Evolutionary conservation across 2,329 filamentous ascomycete species (phyloP).

Genomic region (Penicillium janthinellum): DNA sequence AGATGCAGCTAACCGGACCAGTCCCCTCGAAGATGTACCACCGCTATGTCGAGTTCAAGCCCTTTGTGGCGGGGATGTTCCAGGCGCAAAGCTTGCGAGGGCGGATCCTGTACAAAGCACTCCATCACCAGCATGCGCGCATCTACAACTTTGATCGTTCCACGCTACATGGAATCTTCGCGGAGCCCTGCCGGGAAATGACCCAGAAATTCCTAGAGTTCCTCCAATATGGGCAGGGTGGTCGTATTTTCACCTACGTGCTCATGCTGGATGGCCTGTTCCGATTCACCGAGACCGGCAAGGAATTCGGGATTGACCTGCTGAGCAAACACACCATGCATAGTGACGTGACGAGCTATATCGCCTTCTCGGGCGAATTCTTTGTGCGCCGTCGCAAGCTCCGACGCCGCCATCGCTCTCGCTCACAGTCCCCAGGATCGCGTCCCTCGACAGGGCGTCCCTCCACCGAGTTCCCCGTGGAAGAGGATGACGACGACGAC

Average conservation of each 20-base stretch:
- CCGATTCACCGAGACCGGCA: constrained; percentile 92
- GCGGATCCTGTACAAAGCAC: constrained; percentile 75
- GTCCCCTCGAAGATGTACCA: constrained; percentile 82
- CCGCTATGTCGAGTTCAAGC: constrained; percentile 88
- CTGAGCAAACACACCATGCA: constrained; percentile 97
- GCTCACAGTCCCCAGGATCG: constrained; percentile 18
- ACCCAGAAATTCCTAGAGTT: constrained; percentile 81
- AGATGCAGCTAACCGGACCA: constrained; percentile 83
- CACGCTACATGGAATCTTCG: constrained; percentile 72
- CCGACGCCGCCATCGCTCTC: constrained; percentile 38
- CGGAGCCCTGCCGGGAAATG: constrained; percentile 68
- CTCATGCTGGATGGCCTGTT: constrained; percentile 83
- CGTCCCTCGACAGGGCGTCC: constrained; percentile 31
- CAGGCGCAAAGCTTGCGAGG: constrained; percentile 75
- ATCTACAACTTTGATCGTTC: constrained; percentile 84
- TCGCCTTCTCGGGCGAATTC: constrained; percentile 91
- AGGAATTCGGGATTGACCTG: constrained; percentile 91
- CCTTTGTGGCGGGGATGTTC: constrained; percentile 89
- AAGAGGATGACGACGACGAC: constrained; percentile 42
- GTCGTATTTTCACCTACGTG: constrained; percentile 88
- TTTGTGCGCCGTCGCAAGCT: constrained; percentile 73
- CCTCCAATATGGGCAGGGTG: constrained; percentile 81
- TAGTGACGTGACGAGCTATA: constrained; percentile 85
- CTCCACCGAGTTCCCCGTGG: constrained; percentile 34
- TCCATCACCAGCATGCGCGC: constrained; percentile 86